Base-by-base conservation (phyloP, 371 early-diverging fungal species). In the Mortierella sp. region DNA sequence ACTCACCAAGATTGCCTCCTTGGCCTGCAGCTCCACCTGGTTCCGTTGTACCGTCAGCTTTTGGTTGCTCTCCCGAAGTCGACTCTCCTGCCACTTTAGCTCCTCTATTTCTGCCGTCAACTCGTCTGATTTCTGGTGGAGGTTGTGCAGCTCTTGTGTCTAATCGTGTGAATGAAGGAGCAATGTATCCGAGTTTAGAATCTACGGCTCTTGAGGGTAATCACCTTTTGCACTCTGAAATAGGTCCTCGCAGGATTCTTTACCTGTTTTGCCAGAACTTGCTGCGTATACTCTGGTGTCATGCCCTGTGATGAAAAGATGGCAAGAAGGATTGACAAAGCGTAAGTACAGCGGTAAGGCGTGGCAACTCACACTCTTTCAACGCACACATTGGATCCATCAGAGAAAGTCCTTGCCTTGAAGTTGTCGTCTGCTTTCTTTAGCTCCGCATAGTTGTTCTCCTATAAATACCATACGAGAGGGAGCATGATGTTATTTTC, bases 11-110 rank as follows among this genome's bases (percentile, higher is more conserved):
- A 87, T 55, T 2, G 88, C 84, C 26, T 83, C 84, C 70, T 83
- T 79, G 51, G 88, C 88, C 13, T 74, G 74, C 0, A 75, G 73
- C 34, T 87, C 88, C 0, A 53, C 48, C 51, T 77, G 74, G 28
- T 71, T 74, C 14, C 76, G 70, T 51, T 80, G 81, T 2, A 48
- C 26, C 1, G 71, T 70, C 21, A 84, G 73, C 16, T 46, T 73
- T 37, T 79, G 81, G 44, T 79, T 87, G 28, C 78, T 69, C 19
- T 83, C 82, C 34, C 71, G 61, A n/a, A 82, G 76, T 46, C 75
- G 79, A 37, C 77, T 83, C 71, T 81, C 79, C 34, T 83, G 81
- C 88, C 88, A 87, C n/a, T 83, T 80, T 9, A 87, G 69, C 19
- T 84, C 79, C 28, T 80, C 76, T 14, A 84, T 84, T 26, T 79